Conservation (phyloP, 1,284 basidiomycete species). For the Cutaneotrichosporon sp. region DNA sequence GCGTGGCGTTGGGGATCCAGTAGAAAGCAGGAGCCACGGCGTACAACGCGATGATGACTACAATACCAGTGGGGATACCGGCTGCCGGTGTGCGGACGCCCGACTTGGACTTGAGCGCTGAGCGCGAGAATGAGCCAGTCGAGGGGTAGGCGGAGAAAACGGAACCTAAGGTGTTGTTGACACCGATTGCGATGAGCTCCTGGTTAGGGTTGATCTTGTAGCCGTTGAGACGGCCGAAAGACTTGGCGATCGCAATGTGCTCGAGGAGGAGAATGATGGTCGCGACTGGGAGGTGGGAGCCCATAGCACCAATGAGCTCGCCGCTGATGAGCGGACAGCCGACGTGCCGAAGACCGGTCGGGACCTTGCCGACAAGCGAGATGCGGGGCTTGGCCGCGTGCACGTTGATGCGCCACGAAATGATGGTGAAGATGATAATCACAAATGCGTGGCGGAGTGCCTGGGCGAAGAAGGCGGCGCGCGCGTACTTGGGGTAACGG, state of each 20-base stretch:
- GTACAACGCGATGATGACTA: constrained; percentile 91
- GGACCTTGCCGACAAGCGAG: constrained; percentile 78
- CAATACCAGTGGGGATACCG: constrained; percentile 80
- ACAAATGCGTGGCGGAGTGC: constrained; percentile 84
- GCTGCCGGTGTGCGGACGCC: constrained; percentile 93
- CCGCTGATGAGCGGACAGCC: constrained; percentile 67
- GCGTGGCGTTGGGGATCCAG: constrained; percentile 59
- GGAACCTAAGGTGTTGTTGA: constrained; percentile 68
- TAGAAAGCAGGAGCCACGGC: constrained; percentile 86
- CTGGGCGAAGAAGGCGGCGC: constrained; percentile 82
- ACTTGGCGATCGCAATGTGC: constrained; percentile 94
- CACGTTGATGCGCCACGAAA: constrained; percentile 77
- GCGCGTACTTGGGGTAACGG: constrained; percentile 68
- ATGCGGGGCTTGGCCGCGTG: constrained; percentile 71
- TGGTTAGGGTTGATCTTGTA: constrained; percentile 99
- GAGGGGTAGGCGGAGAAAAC: constrained; percentile 91
- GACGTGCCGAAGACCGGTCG: constrained; percentile 76
- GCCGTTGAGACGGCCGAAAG: constrained; percentile 91
- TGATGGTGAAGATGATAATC: constrained; percentile 77
- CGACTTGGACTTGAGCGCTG: constrained; percentile 92
- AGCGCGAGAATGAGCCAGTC: constrained; percentile 96
- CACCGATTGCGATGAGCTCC: constrained; percentile 95
- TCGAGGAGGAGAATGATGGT: constrained; percentile 93
- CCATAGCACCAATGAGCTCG: constrained; percentile 68
- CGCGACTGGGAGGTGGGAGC: constrained; percentile 78